phyloP scores from a whole-genome alignment of 768 basidiomycete genomes.

The Hemileccinum rubropunctum region DNA sequence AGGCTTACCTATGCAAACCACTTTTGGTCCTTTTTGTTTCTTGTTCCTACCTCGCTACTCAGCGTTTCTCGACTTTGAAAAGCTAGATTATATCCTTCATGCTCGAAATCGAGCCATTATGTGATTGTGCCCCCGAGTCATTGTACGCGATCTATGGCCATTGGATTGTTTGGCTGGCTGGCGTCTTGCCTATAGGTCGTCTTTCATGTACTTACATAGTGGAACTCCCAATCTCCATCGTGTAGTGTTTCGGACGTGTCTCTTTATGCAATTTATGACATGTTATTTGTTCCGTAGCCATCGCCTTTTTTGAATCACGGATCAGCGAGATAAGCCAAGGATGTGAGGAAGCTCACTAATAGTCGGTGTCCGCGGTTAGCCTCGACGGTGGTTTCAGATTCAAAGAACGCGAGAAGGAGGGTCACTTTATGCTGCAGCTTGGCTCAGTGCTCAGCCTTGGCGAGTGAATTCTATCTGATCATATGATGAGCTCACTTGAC shows the following conservation, averaged over 20 bases:
- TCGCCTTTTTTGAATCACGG: no score
- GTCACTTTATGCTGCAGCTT: no score
- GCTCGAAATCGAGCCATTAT: slow-evolving; percentile 11
- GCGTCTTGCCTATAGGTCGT: not conserved
- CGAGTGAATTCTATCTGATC: no score
- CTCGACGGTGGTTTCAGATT: no score
- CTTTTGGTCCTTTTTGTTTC: not conserved
- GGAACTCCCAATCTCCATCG: not conserved
- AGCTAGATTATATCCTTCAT: slow-evolving; percentile 1
- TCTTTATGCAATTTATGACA: slow-evolving; percentile 8
- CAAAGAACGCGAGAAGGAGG: no score
- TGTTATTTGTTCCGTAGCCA: not conserved
- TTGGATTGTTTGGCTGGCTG: no score
- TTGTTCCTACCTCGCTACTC: not conserved
- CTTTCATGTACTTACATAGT: not conserved
- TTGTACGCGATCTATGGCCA: slow-evolving; percentile 1
- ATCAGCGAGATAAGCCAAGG: no score
- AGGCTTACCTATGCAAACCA: slow-evolving; percentile 21
- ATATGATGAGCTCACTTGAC: no score
- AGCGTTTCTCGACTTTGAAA: not conserved
- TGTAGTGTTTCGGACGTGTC: not conserved
- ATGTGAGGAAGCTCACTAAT: no score
- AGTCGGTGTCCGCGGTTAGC: no score
- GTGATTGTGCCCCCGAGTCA: not conserved
- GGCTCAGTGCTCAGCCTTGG: no score